phyloP scores from a whole-genome alignment of 331 rosid genomes.

The Quercus lobata region DNA sequence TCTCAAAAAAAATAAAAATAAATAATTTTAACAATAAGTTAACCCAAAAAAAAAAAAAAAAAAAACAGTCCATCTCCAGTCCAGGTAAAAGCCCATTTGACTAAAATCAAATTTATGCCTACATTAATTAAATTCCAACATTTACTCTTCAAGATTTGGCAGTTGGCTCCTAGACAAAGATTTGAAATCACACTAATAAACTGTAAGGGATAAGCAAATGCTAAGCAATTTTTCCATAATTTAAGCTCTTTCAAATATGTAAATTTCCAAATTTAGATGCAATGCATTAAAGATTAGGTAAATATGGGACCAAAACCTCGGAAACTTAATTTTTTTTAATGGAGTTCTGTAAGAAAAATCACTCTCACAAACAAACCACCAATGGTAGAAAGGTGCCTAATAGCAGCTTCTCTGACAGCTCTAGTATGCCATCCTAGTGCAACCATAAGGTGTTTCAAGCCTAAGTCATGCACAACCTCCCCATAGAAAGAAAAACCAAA shows the following conservation, averaged over 20 bases:
- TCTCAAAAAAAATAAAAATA: no score
- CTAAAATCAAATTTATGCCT: no score
- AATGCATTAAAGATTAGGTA: not conserved
- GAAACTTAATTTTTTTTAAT: not conserved
- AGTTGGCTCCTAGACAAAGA: no score
- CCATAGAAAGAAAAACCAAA: not conserved
- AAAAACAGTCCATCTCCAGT: no score
- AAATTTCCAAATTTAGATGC: not conserved
- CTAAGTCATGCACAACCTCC: not conserved
- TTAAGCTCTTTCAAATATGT: not conserved
- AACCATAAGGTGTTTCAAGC: slow-evolving; percentile 19
- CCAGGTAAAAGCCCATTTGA: no score
- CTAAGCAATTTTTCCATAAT: not conserved
- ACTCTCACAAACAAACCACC: not conserved
- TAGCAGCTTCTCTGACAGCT: slow-evolving; percentile 17
- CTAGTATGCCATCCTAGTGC: slow-evolving; percentile 16
- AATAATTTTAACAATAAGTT: no score
- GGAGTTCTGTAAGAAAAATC: not conserved
- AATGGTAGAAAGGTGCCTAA: slow-evolving; percentile 19
- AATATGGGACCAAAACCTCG: not conserved
- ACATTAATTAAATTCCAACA: no score
- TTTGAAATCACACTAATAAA: no score
- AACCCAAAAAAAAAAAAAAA: no score
- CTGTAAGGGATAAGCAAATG: no score
- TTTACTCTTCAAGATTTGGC: no score